Evolutionary conservation across 1,284 basidiomycete species (phyloP).

Genomic region (Rhodotorula sp.): DNA sequence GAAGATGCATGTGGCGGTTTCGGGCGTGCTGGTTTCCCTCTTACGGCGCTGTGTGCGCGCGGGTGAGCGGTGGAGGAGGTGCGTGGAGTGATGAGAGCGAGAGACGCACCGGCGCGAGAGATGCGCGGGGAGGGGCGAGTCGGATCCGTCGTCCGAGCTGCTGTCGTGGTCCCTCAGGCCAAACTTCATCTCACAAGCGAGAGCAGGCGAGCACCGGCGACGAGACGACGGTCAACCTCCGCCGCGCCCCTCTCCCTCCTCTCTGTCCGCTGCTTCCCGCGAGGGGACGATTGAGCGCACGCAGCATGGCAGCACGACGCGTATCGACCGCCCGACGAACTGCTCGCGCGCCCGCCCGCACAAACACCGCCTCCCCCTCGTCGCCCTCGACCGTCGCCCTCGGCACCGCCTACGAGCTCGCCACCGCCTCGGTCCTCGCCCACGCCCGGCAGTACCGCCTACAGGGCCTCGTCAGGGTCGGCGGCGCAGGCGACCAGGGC

Average conservation of each 20-base stretch:
- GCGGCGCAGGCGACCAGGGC: slow-evolving; percentile 37
- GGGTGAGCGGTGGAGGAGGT: background rate
- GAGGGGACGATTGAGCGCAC: too few species aligned
- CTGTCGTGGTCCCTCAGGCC: background rate
- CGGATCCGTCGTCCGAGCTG: background rate
- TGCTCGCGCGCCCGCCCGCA: too few species aligned
- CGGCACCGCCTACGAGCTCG: slow-evolving; percentile 32
- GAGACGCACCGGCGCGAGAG: background rate
- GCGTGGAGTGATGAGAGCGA: background rate
- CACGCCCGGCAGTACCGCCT: slow-evolving; percentile 2
- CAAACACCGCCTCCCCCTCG: background rate
- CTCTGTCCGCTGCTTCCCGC: background rate
- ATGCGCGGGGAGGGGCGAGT: background rate
- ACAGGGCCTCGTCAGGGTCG: slow-evolving; percentile 11
- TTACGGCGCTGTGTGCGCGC: background rate
- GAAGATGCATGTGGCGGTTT: background rate
- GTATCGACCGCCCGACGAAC: background rate
- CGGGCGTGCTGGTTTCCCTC: background rate
- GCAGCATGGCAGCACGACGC: background rate
- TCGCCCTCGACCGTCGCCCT: slow-evolving; percentile 11
- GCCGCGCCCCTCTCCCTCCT: background rate
- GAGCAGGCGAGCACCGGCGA: background rate
- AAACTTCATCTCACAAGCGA: slow-evolving; percentile 1
- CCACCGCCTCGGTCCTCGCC: slow-evolving; percentile 1
- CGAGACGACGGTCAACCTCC: too few species aligned